A percentile compares a stretch with the other conserved stretches of the same genome.
Evolutionary conservation across 1,284 basidiomycete genomes (phyloP).

Genomic region (Microbotryum silenes-acaulis): DNA sequence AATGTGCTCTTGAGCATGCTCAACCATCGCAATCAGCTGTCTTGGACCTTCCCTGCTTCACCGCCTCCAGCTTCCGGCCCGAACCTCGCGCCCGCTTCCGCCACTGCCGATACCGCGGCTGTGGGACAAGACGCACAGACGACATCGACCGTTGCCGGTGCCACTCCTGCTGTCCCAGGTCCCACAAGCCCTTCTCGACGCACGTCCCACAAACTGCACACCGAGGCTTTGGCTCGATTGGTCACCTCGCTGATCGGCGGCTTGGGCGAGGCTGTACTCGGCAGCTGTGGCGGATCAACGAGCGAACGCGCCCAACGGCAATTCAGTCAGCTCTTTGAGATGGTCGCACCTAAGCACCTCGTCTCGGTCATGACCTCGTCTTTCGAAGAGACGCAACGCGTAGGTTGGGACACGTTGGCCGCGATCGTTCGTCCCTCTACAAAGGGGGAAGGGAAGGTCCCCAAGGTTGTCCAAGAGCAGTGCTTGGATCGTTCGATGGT

Average conservation of each 20-base stretch:
- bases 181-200: neutral
- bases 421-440: slow-evolving; percentile 10
- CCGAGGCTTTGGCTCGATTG: too few species aligned
- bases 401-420: slow-evolving; percentile 14
- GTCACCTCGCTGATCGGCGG: too few species aligned
- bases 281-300: too few species aligned
- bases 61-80: neutral
- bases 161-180: neutral
- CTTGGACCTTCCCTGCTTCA: too few species aligned
- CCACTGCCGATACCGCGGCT: neutral
- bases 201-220: neutral
- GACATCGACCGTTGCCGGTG: neutral
- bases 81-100: neutral
- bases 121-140: neutral
- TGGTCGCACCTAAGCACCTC: neutral
- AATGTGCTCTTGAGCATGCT: slow-evolving; percentile 1
- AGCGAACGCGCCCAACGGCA: neutral
- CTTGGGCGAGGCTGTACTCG: too few species aligned
- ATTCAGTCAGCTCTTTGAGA: slow-evolving; percentile 5
- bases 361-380: neutral
- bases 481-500: too few species aligned
- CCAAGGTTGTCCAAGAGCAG: too few species aligned
- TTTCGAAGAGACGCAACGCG: neutral
- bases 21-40: neutral
- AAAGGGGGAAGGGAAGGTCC: neutral